Base-by-base conservation (phyloP, 768 basidiomycete species). In the Boletus edulis region DNA sequence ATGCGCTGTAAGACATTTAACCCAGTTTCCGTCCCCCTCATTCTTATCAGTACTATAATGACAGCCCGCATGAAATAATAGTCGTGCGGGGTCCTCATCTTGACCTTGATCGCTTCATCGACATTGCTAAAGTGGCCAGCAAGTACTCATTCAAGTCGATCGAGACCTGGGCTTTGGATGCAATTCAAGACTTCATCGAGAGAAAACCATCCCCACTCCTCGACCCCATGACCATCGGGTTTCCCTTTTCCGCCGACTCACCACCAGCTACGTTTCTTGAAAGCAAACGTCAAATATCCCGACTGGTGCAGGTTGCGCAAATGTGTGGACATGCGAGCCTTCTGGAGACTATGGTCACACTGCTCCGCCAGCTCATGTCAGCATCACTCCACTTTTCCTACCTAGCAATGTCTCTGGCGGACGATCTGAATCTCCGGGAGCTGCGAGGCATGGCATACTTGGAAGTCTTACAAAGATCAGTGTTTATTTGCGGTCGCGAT, bases 131-230 rank as follows among this genome's bases (percentile, higher is more conserved):
- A 11, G 74, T 89, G 13, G 76, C 86, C 27, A 83, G 83, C 73
- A 90, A 89, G 72, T 90, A 90, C 62, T 78, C 81, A 22, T 89
- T 89, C 79, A 86, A 82, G 67, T 80, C 83, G 10, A 67, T 86
- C 32, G 89, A 90, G 66, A 83, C 81, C 1, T 90, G 88, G 88
- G 81, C 86, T 2, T 75, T 90, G 18, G 84, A 87, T 57, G 83
- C 79, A n/a, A 84, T 90, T 45, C 83, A 86, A 57, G 81, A 84
- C 62, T 84, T 80, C 55, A 80, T 88, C 22, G 82, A 82, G 56
- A 78, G 76, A 48, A 81, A 81, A 61, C 77, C 79, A 27, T 81
- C 80, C 2, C 80, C 82, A 3, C 72, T 83, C 58, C 70, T 82
- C 48, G 73, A 72, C 41, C 64, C 74, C 35, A 75, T 76, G 41